Evolutionary conservation across 768 basidiomycete genomes (phyloP), one percentile per base, ranked within the genome.

Genomic region (Pulveroboletus ravenelii): DNA sequence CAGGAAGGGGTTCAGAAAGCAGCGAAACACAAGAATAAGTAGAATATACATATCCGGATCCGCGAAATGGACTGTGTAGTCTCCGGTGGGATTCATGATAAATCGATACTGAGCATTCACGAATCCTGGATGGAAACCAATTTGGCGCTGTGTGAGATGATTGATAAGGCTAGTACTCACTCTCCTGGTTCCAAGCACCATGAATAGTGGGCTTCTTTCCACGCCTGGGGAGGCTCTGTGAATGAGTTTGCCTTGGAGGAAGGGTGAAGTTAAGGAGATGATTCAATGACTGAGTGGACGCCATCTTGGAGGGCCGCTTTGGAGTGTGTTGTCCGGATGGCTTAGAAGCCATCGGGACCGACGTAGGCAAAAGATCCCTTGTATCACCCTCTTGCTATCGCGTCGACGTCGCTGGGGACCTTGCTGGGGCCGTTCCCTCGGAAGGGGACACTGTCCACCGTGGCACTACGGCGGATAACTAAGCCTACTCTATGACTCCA

Each of bases 31-130:
- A 27, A 35, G n/a, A 17, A 39, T 10, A 8, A 7, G 47, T 41
- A 53, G 40, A 54, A 75, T 89, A 62, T 68, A 89, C 88, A 98
- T 94, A 70, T 99, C 96, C 31, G 96, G 93, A 68, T 97, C 94
- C 37, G 92, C 93, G 64, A 97, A 94, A 68, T 96, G 93, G 6
- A 89, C 94, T 15, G 93, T 91, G 65, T 96, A 94, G 57, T 83
- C 78, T n/a, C 90, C 89, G 36, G 77, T 82, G 2, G 95, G 95
- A 61, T 92, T 90, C 85, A 97, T 86, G 37, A 98, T 81, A 68
- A 97, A 98, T 51, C 93, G 80, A 71, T 94, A 96, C 65, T 94
- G 92, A 9, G 94, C 93, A 70, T 98, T 96, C 59, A 97, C 84
- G 65, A 93, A 98, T 58, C 88, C 92, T 93, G 36, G 52, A 64